These are phyloP conservation scores for Hypholoma sublateritium DNA, from an alignment of 768 basidiomycete genomes.

Conservation along the genomic window DNA sequence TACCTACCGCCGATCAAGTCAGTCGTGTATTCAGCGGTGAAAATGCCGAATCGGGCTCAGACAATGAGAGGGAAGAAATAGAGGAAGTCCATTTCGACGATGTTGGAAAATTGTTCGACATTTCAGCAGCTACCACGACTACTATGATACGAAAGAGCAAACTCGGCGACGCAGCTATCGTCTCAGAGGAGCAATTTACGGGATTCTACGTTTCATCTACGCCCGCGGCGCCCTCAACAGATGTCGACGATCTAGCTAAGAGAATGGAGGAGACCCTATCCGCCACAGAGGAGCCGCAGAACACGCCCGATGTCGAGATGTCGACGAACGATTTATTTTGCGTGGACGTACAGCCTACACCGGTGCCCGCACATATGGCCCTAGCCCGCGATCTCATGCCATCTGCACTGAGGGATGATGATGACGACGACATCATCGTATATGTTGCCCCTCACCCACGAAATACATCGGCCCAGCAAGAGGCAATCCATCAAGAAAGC, in stretches of 20 bases:
- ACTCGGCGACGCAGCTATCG: slow-evolving; percentile 4
- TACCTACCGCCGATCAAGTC: slow-evolving; percentile 73
- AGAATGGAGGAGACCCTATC: slow-evolving; percentile 21
- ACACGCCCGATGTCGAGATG: background rate
- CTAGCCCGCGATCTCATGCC: slow-evolving; percentile 16
- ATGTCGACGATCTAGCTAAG: slow-evolving; percentile 17
- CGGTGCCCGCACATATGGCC: slow-evolving; percentile 12
- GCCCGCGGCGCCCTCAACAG: slow-evolving; percentile 6
- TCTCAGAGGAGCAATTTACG: slow-evolving; percentile 16
- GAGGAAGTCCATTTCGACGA: slow-evolving; percentile 72
- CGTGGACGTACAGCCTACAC: slow-evolving; percentile 22
- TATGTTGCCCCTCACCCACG: slow-evolving; percentile 78
- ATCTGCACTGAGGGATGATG: slow-evolving; percentile 22
- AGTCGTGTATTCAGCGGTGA: slow-evolving; percentile 57
- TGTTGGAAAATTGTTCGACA: slow-evolving; percentile 46
- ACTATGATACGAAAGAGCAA: slow-evolving; percentile 18
- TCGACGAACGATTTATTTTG: slow-evolving; percentile 5
- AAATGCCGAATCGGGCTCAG: slow-evolving; percentile 25
- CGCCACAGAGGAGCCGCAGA: slow-evolving; percentile 10
- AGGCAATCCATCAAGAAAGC: background rate
- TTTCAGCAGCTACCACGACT: slow-evolving; percentile 11
- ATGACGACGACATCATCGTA: slow-evolving; percentile 71
- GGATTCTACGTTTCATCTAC: slow-evolving; percentile 10
- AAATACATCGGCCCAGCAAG: background rate
- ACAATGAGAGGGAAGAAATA: slow-evolving; percentile 31